Evolutionary conservation across 73 alveolate species (phyloP), one percentile per base, ranked within the genome.

Genomic region (Symbiodinium natans): DNA sequence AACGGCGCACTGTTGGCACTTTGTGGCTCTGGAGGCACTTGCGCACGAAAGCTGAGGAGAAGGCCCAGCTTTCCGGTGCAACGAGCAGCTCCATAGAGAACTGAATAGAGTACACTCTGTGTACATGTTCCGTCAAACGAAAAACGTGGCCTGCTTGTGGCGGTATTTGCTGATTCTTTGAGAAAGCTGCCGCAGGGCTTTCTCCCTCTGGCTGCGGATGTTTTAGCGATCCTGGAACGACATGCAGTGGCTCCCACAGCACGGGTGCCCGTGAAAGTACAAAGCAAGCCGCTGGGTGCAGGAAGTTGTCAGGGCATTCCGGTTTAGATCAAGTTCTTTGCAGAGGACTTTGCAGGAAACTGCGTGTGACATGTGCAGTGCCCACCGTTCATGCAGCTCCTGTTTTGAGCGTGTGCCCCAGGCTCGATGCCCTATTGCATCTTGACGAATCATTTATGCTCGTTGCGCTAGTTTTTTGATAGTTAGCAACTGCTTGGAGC

Each of bases 261-360:
- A 77, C 86, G 27, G 9, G 27, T 77, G 86, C 86, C 86, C 9
- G 29, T 11, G 52, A 77, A 77, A 11, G 86, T 77, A 34, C 86
- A 77, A 52, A 77, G 46, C 54, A 77, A 77, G 86, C 52, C 2
- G 11, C 86, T 77, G 43, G 86, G 11, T 77, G 86, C 41, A 77
- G 46, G 8, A 46, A 13, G 6, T 6, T 46, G 13, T 46, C 59
- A 46, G 59, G 13, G 59, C 13, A 71, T 29, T 33, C 9, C 33
- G 21, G 10, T 33, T 71, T 71, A 2, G 39, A 8, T 71, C n/a
- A n/a, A n/a, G n/a, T 29, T 21, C 75, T 56, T 21, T 21, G 31
- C 75, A 56, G 17, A 21, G 31, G 27, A 29, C 75, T 21, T 56
- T 56, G 75, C 75, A 56, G 17, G 75, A 56, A 56, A 56, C 31